A percentile compares a stretch with the other conserved stretches of the same genome.
Conservation (phyloP, 805 yeast species). For the Nakazawaea wickerhamii region DNA sequence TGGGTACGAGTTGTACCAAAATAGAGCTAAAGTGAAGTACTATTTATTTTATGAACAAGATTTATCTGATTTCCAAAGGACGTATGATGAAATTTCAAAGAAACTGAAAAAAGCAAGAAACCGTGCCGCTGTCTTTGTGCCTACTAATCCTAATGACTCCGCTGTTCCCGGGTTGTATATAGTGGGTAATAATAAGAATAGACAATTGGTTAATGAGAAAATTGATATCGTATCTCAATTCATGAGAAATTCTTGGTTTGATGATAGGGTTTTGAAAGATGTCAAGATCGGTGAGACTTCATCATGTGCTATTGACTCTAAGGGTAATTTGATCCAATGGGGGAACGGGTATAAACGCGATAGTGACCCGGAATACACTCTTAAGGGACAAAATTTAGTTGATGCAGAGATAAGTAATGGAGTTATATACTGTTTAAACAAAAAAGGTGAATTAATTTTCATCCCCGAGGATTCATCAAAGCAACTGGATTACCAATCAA, state of each 20-base stretch:
- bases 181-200: constrained; percentile 53
- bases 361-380: constrained; percentile 28
- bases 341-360: constrained; percentile 35
- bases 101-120: constrained; percentile 18
- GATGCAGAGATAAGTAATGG: constrained; percentile 48
- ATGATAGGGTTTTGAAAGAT: constrained; percentile 50
- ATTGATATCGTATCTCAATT: constrained; percentile 44
- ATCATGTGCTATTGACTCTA: constrained; percentile 54
- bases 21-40: constrained; percentile 35
- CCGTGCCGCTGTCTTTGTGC: constrained; percentile 17
- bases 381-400: constrained; percentile 42
- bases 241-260: constrained; percentile 56
- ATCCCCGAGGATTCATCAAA: constrained; percentile 25
- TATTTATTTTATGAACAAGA: constrained; percentile 29
- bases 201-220: constrained; percentile 25
- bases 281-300: constrained; percentile 46
- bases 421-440: constrained; percentile 42
- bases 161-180: constrained; percentile 53
- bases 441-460: constrained; percentile 40
- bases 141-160: constrained; percentile 32
- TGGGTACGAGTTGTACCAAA: constrained; percentile 32
- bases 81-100: constrained; percentile 27
- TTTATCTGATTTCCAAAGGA: constrained; percentile 31
- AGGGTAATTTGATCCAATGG: constrained; percentile 77
- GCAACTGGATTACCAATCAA: constrained; percentile 15